Evolutionary conservation across 441 rosid genomes (phyloP).

Genomic region (Croton setiger): DNA sequence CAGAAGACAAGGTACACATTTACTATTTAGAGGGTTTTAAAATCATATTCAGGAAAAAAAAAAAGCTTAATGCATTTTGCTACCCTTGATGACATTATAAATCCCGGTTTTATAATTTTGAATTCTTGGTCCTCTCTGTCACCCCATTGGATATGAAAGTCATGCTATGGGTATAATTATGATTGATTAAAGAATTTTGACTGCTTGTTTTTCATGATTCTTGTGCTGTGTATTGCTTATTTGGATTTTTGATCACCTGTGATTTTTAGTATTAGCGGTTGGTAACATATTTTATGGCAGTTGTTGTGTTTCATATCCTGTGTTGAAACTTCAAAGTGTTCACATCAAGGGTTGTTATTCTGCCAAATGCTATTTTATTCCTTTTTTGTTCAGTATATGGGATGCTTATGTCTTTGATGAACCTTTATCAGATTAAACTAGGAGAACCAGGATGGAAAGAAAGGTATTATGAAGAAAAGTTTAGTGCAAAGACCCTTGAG

Average conservation of each 20-base stretch:
- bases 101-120: neutral
- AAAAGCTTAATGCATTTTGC: too few relatives aligned
- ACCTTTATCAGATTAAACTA: conserved; percentile 57
- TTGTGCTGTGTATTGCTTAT: neutral
- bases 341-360: neutral
- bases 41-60: neutral
- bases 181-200: neutral
- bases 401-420: neutral
- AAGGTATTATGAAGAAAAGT: conserved; percentile 90
- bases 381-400: neutral
- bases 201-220: neutral
- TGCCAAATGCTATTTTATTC: neutral
- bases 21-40: neutral
- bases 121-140: neutral
- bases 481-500: conserved; percentile 52
- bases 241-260: neutral
- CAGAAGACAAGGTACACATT: conserved; percentile 71
- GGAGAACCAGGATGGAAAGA: conserved; percentile 91
- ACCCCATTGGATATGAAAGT: neutral
- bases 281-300: neutral
- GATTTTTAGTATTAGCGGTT: neutral
- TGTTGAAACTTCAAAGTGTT: neutral
- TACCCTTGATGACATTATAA: neutral
- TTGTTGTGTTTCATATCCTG: neutral
- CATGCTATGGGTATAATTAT: neutral